Base-by-base conservation (phyloP, 371 early-diverging fungal genomes). In the Rhizopus microsporus region DNA sequence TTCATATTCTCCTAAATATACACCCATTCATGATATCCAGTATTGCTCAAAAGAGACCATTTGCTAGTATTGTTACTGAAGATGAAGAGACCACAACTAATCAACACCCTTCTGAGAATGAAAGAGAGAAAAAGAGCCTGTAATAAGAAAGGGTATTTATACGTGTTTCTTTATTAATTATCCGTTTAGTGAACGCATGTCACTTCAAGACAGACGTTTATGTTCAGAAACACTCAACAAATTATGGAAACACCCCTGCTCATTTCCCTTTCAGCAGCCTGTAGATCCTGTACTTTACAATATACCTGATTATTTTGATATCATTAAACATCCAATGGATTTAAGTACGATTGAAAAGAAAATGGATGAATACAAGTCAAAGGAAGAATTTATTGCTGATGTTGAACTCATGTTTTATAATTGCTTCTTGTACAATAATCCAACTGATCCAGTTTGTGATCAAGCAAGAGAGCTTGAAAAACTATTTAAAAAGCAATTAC, bases 241-340 rank as follows among this genome's bases (percentile, higher is more conserved):
- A 5, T 66, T 93, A 17, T 87, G 84, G 65, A 82, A 81, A 33
- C 77, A 89, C 52, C 84, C 84, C 15, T 71, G 82, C 44, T 84
- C 93, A 3, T 63, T 71, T 33, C 89, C 92, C 3, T 99, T 99
- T 68, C 71, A 92, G 9, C 70, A 62, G 4, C 80, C 83, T 31
- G 83, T 82, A 10, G 83, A 82, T 68, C 74, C 74, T 7, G 59
- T 77, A 17, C 40, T 54, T n/a, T 67, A 68, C 30, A 70, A 73
- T 44, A 72, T 72, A 50, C 79, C 80, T 13, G 89, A 91, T 32
- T 96, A 96, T 69, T 80, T 85, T 40, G 88, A 89, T 23, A 79
- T 94, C 34, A 85, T 99, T 69, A 97, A 93, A 67, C 56, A 85
- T 3, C 99, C 99, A 0, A 99, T 99, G 99, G 99, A 99, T 65